phyloP scores from a whole-genome alignment of 2,329 filamentous ascomycete species.

The Colletotrichum trifolii region DNA sequence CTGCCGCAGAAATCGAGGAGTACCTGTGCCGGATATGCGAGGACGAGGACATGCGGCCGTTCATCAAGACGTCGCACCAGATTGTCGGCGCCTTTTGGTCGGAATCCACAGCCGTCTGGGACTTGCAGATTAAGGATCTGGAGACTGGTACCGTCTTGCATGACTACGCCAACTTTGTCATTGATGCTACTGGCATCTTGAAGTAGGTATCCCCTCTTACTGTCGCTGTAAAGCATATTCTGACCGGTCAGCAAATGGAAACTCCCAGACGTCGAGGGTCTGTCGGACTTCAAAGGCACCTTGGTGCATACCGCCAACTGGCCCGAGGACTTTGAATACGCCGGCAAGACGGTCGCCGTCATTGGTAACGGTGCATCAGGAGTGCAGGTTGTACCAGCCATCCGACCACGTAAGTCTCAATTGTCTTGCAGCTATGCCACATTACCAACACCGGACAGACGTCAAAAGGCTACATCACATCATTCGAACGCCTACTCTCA shows the following conservation, averaged over 20 bases:
- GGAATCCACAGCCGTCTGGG: conserved; percentile 55
- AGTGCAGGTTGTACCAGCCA: conserved; percentile 62
- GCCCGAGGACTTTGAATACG: conserved; percentile 60
- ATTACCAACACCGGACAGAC: conserved; percentile 42
- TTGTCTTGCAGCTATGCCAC: not conserved
- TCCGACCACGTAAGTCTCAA: conserved; percentile 54
- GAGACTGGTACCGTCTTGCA: conserved; percentile 52
- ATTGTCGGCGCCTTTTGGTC: conserved; percentile 58
- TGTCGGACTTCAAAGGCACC: conserved; percentile 58
- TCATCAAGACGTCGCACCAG: conserved; percentile 56
- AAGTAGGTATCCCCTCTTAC: conserved; percentile 53
- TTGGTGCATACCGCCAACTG: conserved; percentile 66
- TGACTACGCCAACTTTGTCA: conserved; percentile 59
- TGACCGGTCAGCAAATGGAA: conserved; percentile 57
- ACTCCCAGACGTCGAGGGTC: conserved; percentile 60
- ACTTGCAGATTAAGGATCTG: conserved; percentile 52
- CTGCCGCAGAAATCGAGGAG: conserved; percentile 64
- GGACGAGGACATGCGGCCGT: conserved; percentile 57
- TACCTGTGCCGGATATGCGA: conserved; percentile 62
- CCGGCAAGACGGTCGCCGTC: conserved; percentile 64
- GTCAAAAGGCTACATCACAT: conserved; percentile 54
- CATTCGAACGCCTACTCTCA: conserved; percentile 56
- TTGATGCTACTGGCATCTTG: conserved; percentile 63
- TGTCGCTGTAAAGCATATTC: conserved; percentile 1
- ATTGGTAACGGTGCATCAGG: conserved; percentile 68